A percentile compares a stretch with the other conserved stretches of the same genome.
Evolutionary conservation across 176 grass and related monocot species (phyloP).

Genomic region (Hyparrhenia diplandra): DNA sequence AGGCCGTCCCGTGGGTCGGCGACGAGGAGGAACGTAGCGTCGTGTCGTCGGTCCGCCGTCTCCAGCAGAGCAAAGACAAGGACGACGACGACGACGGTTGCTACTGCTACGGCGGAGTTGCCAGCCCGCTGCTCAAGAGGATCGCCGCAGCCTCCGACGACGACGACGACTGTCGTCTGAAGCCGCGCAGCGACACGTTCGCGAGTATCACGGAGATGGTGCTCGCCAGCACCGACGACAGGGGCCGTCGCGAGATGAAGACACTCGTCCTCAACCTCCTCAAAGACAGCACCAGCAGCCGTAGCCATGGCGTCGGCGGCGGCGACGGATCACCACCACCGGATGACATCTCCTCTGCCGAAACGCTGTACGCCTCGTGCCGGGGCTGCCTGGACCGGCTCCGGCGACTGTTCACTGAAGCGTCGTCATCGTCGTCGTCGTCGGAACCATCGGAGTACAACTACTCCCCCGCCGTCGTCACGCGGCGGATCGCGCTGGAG

Average conservation of each 20-base stretch:
- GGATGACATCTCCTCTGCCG: conserved; percentile 36
- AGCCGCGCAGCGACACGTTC: conserved; percentile 53
- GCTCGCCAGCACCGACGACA: conserved; percentile 64
- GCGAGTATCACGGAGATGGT: conserved; percentile 69
- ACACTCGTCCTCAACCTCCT: conserved; percentile 73
- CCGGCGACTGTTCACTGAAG: conserved; percentile 32
- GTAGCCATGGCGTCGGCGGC: background rate
- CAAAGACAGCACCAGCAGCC: conserved; percentile 46
- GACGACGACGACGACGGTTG: background rate
- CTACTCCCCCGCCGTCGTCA: background rate
- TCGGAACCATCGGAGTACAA: background rate
- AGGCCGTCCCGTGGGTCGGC: conserved; percentile 78
- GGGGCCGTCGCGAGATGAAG: conserved; percentile 79
- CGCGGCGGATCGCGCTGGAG: conserved; percentile 56
- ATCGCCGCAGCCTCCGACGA: conserved; percentile 44
- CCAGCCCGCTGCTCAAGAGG: conserved; percentile 59
- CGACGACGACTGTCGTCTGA: background rate
- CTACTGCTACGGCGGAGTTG: background rate
- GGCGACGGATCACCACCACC: conserved; percentile 29
- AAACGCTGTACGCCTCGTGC: conserved; percentile 54
- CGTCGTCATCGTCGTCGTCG: conserved; percentile 34
- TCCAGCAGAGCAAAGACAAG: conserved; percentile 49
- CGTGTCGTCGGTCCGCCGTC: conserved; percentile 49
- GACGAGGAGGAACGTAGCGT: conserved; percentile 77
- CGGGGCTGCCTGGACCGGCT: conserved; percentile 57